Evolutionary conservation across 306 rosid species (phyloP).

Genomic region (Mucuna pruriens): DNA sequence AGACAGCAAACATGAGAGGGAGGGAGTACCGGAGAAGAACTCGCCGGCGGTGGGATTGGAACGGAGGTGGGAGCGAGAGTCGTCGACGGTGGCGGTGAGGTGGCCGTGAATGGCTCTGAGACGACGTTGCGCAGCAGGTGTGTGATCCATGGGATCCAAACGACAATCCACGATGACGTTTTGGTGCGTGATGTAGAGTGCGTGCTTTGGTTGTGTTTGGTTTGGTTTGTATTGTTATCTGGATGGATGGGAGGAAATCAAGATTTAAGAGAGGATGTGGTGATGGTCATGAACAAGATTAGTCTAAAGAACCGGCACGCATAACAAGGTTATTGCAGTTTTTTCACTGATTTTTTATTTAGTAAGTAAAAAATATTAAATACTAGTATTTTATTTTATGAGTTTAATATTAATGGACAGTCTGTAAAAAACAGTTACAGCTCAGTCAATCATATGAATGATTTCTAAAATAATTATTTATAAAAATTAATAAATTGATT

Average conservation of each 20-base stretch:
- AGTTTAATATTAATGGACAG: too few relatives aligned
- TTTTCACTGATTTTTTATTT: not conserved
- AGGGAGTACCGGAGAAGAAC: slow-evolving; percentile 64
- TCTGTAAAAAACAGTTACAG: too few relatives aligned
- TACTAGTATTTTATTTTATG: too few relatives aligned
- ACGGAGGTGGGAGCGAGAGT: slow-evolving; percentile 59
- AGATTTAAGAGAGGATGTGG: not conserved
- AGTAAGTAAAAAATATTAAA: too few relatives aligned
- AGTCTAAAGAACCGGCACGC: slow-evolving; percentile 4
- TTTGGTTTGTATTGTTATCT: not conserved
- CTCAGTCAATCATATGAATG: too few relatives aligned
- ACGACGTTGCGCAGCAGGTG: slow-evolving; percentile 73
- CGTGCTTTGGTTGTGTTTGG: not conserved
- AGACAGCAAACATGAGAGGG: not conserved
- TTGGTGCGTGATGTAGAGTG: not conserved
- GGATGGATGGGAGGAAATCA: not conserved
- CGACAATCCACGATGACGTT: slow-evolving; percentile 9
- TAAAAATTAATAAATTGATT: too few relatives aligned
- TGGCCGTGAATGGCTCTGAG: slow-evolving; percentile 65
- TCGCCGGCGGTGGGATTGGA: slow-evolving; percentile 72
- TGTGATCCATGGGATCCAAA: slow-evolving; percentile 60
- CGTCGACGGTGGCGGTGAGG: slow-evolving; percentile 51
- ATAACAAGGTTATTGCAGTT: not conserved
- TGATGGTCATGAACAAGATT: not conserved
- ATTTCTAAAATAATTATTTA: too few relatives aligned